These are phyloP conservation scores for Tuber magnatum DNA, from an alignment of 495 filamentous ascomycete species.

Conservation along the genomic window DNA sequence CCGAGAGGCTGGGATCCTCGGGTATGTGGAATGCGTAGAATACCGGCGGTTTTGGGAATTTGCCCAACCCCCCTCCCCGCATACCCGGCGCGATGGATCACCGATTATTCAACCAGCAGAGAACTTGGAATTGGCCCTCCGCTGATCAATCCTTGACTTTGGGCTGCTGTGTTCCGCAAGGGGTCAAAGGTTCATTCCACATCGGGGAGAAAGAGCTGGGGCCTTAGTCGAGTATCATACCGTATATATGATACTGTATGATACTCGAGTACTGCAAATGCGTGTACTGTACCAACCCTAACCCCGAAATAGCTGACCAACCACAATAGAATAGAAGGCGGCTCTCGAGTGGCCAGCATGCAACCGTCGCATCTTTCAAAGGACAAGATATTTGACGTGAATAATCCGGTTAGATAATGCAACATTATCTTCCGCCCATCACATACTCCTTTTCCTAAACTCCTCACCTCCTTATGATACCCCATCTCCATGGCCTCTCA, in stretches of 20 bases:
- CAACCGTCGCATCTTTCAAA: slow-evolving; percentile 32
- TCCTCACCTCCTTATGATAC: slow-evolving; percentile 18
- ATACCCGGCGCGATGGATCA: background rate
- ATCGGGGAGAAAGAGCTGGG: background rate
- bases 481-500: slow-evolving; percentile 27
- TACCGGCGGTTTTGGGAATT: background rate
- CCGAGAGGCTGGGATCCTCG: background rate
- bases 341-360: background rate
- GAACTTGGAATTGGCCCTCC: background rate
- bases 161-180: background rate
- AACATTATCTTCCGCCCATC: background rate
- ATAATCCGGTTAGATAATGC: background rate
- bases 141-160: background rate
- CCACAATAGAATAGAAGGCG: background rate
- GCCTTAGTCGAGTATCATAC: no score
- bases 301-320: background rate
- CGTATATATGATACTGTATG: no score
- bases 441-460: background rate
- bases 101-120: background rate
- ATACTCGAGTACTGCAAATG: no score
- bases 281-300: no score
- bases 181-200: background rate
- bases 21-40: background rate
- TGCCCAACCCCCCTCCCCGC: background rate
- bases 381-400: background rate